A percentile compares a stretch with the other conserved stretches of the same genome.
These are phyloP conservation scores for Gnaphalium uliginosum DNA, from an alignment of 129 eudicot genomes.

Conservation along the genomic window DNA sequence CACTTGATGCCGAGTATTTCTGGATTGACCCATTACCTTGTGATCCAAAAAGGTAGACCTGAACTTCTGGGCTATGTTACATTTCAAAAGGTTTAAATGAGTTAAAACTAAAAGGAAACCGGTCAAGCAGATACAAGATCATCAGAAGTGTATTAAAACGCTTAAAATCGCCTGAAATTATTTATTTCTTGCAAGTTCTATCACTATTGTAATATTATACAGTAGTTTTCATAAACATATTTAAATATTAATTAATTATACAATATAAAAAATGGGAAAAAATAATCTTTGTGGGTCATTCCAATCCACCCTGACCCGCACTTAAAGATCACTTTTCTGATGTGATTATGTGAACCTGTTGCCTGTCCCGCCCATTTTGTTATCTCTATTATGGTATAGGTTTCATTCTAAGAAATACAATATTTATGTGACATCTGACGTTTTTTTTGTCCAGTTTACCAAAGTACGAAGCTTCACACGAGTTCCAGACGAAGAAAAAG, in stretches of 20 bases:
- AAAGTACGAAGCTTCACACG: conserved; percentile 90
- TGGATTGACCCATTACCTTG: conserved; percentile 97
- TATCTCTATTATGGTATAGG: not conserved
- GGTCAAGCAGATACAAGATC: not conserved
- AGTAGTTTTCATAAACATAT: not conserved
- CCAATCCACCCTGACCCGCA: not conserved
- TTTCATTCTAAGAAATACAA: not conserved
- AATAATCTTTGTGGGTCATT: no score
- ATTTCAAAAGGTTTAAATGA: not conserved
- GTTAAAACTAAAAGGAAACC: not conserved
- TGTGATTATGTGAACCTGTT: not conserved
- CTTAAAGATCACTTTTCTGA: not conserved
- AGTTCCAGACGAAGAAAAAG: conserved; percentile 88
- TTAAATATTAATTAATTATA: no score
- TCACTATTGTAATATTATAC: not conserved
- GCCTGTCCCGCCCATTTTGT: not conserved
- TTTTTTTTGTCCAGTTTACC: conserved; percentile 56
- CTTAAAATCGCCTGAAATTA: not conserved
- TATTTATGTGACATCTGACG: not conserved
- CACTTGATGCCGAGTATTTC: conserved; percentile 96
- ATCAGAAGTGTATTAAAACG: not conserved
- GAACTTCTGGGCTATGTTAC: not conserved
- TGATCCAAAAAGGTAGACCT: conserved; percentile 80
- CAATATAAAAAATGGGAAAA: no score
- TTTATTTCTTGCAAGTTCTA: not conserved